Conservation (phyloP, 345 rosid genomes). For the Streptanthus diversifolius region DNA sequence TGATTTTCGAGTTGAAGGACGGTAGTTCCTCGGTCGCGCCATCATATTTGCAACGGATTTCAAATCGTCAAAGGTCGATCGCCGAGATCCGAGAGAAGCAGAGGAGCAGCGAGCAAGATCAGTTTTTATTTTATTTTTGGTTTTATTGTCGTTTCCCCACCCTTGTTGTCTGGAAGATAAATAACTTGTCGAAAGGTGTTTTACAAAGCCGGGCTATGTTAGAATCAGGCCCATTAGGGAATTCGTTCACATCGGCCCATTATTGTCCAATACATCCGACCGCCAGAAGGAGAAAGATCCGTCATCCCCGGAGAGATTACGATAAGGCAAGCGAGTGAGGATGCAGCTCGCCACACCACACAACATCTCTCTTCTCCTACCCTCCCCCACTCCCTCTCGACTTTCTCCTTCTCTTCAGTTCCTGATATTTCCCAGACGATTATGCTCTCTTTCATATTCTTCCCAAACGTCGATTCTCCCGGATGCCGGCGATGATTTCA, state of each 20-base stretch:
- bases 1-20: constrained; percentile 53
- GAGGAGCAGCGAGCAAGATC: neutral
- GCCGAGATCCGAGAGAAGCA: constrained; percentile 7
- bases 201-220: neutral
- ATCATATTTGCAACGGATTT: constrained; percentile 25
- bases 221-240: neutral
- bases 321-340: neutral
- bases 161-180: neutral
- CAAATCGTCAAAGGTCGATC: constrained; percentile 7
- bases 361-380: constrained; percentile 21
- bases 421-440: constrained; percentile 25
- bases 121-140: neutral
- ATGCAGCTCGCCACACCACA: constrained; percentile 35
- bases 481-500: constrained; percentile 42
- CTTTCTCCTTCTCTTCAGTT: constrained; percentile 17
- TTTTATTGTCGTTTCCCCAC: no score
- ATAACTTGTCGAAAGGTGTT: neutral
- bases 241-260: neutral
- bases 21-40: constrained; percentile 63
- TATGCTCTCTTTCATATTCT: constrained; percentile 41
- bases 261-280: neutral
- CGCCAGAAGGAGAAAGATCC: neutral
- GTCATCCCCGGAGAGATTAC: neutral
- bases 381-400: constrained; percentile 6
- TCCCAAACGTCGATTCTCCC: constrained; percentile 39